Conservation (phyloP, 1,284 basidiomycete species). For the Rhodotorula glutinis region DNA sequence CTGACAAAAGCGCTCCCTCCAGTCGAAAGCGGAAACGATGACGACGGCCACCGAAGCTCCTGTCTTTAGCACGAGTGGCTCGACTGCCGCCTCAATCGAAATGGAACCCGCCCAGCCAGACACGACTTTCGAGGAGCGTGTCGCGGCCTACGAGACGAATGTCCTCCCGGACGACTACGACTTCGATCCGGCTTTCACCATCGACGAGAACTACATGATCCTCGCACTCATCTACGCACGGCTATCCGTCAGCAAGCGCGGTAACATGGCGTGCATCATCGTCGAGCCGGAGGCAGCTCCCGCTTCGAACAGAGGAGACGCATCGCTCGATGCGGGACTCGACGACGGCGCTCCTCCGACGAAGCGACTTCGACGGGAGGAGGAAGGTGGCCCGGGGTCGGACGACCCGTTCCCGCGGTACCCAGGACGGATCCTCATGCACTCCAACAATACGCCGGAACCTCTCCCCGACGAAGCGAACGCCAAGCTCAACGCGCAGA, state of each 20-base stretch:
- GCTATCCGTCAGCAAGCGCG: constrained; percentile 27
- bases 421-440: constrained; percentile 29
- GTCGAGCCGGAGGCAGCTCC: constrained; percentile 12
- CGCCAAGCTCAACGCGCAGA: neutral
- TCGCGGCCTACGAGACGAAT: constrained; percentile 19
- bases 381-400: neutral
- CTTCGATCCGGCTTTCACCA: constrained; percentile 15
- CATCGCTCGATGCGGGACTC: neutral
- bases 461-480: constrained; percentile 5
- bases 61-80: neutral
- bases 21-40: too few relatives aligned
- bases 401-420: neutral
- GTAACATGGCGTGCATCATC: constrained; percentile 36
- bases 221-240: constrained; percentile 28
- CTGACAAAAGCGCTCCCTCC: too few relatives aligned
- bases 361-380: neutral
- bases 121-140: constrained; percentile 4
- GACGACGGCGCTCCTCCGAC: neutral
- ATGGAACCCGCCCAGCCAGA: neutral
- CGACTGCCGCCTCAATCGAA: neutral
- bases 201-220: constrained; percentile 33
- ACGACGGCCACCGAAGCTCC: neutral
- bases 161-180: constrained; percentile 17
- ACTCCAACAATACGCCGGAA: constrained; percentile 41
- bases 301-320: neutral